Percentiles rank a stretch among this genome's conserved stretches.
Conservation (phyloP, 108 stramenopile species). For the Aurantiochytrium sp. region DNA sequence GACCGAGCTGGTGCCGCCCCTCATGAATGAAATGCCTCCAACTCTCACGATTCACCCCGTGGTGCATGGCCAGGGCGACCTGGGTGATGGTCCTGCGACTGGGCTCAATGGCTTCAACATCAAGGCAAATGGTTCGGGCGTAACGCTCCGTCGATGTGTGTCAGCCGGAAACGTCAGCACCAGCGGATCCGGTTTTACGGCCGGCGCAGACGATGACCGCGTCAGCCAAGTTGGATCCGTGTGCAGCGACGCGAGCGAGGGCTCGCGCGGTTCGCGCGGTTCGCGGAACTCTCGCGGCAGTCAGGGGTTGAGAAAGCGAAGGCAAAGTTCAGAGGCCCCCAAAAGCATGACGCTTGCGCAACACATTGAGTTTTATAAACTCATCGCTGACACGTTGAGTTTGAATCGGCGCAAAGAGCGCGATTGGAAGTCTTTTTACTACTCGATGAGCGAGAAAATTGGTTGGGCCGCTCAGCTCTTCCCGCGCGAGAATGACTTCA, state of each 20-base stretch:
- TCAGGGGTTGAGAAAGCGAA: background rate
- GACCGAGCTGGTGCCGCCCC: background rate
- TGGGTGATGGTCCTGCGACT: too few species aligned
- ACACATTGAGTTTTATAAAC: background rate
- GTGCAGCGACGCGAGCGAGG: background rate
- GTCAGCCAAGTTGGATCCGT: background rate
- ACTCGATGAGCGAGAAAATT: background rate
- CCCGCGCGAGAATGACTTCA: background rate
- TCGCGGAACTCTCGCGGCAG: background rate
- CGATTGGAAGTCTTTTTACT: background rate
- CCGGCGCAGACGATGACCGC: too few species aligned
- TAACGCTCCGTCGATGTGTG: too few species aligned
- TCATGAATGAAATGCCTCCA: too few species aligned
- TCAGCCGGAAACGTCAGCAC: too few species aligned
- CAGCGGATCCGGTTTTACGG: too few species aligned
- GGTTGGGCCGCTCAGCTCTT: background rate
- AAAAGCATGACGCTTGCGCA: background rate
- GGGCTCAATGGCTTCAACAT: too few species aligned
- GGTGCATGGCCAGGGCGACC: background rate
- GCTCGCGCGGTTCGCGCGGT: background rate
- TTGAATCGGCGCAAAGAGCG: background rate
- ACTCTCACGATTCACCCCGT: background rate
- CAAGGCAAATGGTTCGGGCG: too few species aligned
- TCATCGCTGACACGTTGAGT: background rate
- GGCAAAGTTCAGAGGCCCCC: background rate